Conservation (phyloP, 1,284 basidiomycete species). For the Lentinus polychrous region DNA sequence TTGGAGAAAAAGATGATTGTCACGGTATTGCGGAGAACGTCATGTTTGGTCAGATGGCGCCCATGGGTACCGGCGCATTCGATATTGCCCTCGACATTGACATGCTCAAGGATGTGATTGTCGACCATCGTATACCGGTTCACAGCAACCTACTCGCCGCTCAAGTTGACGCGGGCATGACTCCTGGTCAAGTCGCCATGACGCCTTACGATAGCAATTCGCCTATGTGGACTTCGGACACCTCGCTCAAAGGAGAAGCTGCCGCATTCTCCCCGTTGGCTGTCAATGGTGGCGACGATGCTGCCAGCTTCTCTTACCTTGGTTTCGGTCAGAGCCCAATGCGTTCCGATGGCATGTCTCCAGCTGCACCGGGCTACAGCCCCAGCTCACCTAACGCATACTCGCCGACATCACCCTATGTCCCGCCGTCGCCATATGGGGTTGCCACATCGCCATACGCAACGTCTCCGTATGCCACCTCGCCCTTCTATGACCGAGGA, state of each 20-base stretch:
- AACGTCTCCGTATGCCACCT: conserved; percentile 72
- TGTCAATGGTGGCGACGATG: conserved; percentile 80
- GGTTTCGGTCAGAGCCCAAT: conserved; percentile 81
- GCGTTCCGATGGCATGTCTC: conserved; percentile 73
- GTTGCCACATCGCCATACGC: conserved; percentile 73
- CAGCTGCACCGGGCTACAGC: conserved; percentile 72
- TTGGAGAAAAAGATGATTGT: conserved; percentile 97
- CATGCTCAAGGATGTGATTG: conserved; percentile 98
- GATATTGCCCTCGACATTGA: conserved; percentile 96
- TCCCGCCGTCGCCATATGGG: conserved; percentile 75
- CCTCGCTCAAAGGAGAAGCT: conserved; percentile 72
- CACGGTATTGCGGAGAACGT: conserved; percentile 98
- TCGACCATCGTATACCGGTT: conserved; percentile 91
- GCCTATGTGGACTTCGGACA: conserved; percentile 67
- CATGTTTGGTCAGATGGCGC: conserved; percentile 97
- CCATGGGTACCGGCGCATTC: conserved; percentile 94
- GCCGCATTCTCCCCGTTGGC: conserved; percentile 94
- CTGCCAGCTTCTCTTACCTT: conserved; percentile 64
- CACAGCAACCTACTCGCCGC: conserved; percentile 73
- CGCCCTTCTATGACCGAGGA: conserved; percentile 68
- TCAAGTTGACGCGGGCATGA: conserved; percentile 83
- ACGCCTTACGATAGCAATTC: conserved; percentile 93
- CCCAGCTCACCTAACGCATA: conserved; percentile 80
- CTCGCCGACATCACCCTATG: conserved; percentile 85
- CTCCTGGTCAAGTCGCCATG: conserved; percentile 86